phyloP scores from a whole-genome alignment of 306 rosid species.

The Pyrus bretschneideri region DNA sequence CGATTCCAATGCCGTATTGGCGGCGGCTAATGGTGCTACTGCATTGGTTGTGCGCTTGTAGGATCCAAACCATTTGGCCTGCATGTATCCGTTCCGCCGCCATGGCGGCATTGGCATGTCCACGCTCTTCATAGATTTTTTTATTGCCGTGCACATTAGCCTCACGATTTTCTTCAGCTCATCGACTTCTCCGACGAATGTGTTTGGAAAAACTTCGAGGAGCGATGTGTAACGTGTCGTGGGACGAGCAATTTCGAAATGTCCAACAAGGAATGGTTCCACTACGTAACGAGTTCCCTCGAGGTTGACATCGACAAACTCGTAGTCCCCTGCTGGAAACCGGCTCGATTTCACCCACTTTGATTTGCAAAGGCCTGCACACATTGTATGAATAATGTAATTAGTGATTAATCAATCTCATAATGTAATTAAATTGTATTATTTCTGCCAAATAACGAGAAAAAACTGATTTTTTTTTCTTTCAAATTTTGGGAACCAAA shows the following conservation, averaged over 20 bases:
- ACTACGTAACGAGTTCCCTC: conserved; percentile 53
- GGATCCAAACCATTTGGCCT: conserved; percentile 67
- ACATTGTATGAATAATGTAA: not conserved
- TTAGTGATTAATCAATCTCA: not conserved
- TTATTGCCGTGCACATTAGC: conserved; percentile 61
- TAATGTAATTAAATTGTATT: not conserved
- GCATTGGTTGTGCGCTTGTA: conserved; percentile 60
- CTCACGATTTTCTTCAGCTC: conserved; percentile 47
- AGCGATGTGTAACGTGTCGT: conserved; percentile 43
- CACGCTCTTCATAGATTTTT: conserved; percentile 47
- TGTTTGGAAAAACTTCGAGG: conserved; percentile 42
- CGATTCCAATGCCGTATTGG: not conserved
- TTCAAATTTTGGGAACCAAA: not conserved
- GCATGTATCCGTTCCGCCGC: conserved; percentile 75
- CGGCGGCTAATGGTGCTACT: conserved; percentile 1
- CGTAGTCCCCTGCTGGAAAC: conserved; percentile 59
- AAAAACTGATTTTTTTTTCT: not conserved
- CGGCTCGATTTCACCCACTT: conserved; percentile 51
- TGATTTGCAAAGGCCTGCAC: conserved; percentile 80
- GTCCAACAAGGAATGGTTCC: conserved; percentile 39
- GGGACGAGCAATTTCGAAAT: conserved; percentile 78
- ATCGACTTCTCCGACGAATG: conserved; percentile 52
- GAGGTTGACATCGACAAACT: conserved; percentile 53
- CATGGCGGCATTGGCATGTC: conserved; percentile 66
- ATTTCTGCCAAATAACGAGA: not conserved